Evolutionary conservation across 1,139 yeast genomes (phyloP), one percentile per base, ranked within the genome.

Genomic region (Suhomyces anneliseae): DNA sequence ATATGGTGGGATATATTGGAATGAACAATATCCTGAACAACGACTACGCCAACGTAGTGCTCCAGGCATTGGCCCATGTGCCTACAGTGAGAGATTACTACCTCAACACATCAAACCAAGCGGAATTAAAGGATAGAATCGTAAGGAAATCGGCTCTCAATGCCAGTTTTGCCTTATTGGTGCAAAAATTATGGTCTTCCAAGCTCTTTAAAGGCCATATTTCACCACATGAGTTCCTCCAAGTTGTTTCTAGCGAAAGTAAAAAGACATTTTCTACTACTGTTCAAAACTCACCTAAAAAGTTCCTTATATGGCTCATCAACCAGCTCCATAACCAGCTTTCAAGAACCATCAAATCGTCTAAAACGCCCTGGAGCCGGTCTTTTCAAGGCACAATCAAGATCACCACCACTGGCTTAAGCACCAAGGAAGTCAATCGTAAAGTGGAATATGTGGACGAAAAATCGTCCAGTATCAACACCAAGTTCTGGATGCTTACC

Each of bases 221-320:
- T 2, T 82, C 93, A 0, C 86, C 90, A 0, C 86, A 81, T 56
- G 89, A 83, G 43, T 66, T 87, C 11, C 62, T 85, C 42, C 83
- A 81, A 52, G 68, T 65, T 46, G 64, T 85, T 2, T 64, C 78
- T 1, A 55, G 65, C 1, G 48, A 59, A 14, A 74, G 85, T 0
- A 72, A 74, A 41, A 76, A 74, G 49, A 59, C 64, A 38, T 79
- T 78, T 55, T 59, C 74, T 1, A 53, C 72, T 1, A 65, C 65
- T 11, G 55, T 55, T 9, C 70, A 70, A 40, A 59, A 64, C 4
- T 79, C 81, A 36, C 92, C 95, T 0, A 79, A 78, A 50, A 66
- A 65, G 19, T 80, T 87, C 50, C 55, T 85, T 11, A 59, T 76
- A 7, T 85, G 92, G 89, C 50, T 86, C 10, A 54, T 87, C 15